A percentile compares a stretch with the other conserved stretches of the same genome.
phyloP scores from a whole-genome alignment of 2,329 filamentous ascomycete species.

The Aspergillus arachidicola region DNA sequence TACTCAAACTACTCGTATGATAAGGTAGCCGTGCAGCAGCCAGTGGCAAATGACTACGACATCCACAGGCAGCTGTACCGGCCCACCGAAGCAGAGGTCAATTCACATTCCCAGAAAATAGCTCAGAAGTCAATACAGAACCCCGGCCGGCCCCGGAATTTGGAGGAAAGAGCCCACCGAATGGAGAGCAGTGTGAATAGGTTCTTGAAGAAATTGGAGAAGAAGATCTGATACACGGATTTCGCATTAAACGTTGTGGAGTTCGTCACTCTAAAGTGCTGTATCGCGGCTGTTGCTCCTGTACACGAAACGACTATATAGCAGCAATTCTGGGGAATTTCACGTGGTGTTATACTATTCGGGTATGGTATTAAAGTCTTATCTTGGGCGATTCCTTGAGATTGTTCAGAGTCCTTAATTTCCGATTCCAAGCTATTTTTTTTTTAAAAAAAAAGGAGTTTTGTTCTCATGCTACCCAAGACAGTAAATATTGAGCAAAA shows the following conservation, averaged over 20 bases:
- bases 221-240: conserved; percentile 30
- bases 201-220: conserved; percentile 51
- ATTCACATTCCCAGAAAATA: conserved; percentile 38
- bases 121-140: conserved; percentile 37
- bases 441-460: background rate
- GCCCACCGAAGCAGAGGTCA: conserved; percentile 47
- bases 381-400: background rate
- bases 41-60: conserved; percentile 39
- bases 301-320: background rate
- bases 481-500: background rate
- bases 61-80: conserved; percentile 51
- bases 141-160: conserved; percentile 34
- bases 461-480: background rate
- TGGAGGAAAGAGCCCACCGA: conserved; percentile 42
- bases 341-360: background rate
- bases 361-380: background rate
- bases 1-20: conserved; percentile 48
- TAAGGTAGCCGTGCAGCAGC: conserved; percentile 29
- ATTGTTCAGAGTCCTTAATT: background rate
- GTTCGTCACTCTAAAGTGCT: background rate
- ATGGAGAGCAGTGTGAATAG: conserved; percentile 48
- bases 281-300: background rate
- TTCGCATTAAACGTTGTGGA: background rate
- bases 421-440: background rate
- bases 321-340: background rate